A percentile compares a stretch with the other conserved stretches of the same genome.
These are phyloP conservation scores for Tetracladium marchalianum DNA, from an alignment of 495 filamentous ascomycete species.

Conservation along the genomic window DNA sequence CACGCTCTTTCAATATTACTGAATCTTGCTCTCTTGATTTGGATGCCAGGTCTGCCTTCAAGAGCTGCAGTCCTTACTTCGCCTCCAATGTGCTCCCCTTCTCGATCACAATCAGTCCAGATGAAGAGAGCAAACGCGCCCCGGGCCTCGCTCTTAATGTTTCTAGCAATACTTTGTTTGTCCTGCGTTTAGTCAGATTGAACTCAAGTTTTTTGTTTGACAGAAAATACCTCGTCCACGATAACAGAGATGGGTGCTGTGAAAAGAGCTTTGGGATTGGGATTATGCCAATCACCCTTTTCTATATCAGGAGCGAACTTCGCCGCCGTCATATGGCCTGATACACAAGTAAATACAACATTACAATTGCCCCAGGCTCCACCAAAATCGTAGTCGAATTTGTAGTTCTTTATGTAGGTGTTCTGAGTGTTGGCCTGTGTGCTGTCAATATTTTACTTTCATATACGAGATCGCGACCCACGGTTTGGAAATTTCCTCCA, in stretches of 20 bases:
- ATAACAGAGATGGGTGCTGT: slow-evolving; percentile 62
- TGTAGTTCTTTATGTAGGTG: slow-evolving; percentile 86
- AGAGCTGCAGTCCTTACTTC: slow-evolving; percentile 79
- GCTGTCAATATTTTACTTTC: background rate
- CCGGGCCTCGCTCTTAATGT: slow-evolving; percentile 71
- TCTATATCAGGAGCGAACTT: slow-evolving; percentile 60
- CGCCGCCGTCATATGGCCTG: slow-evolving; percentile 67
- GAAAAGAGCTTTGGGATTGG: slow-evolving; percentile 70
- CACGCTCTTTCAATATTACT: slow-evolving; percentile 92
- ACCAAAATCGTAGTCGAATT: slow-evolving; percentile 80
- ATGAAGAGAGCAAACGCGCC: slow-evolving; percentile 68
- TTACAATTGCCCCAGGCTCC: slow-evolving; percentile 68
- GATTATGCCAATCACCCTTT: slow-evolving; percentile 62
- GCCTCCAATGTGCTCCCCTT: slow-evolving; percentile 93
- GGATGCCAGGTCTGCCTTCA: slow-evolving; percentile 58
- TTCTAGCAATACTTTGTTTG: slow-evolving; percentile 69
- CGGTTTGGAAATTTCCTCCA: slow-evolving; percentile 59
- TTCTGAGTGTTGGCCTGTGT: slow-evolving; percentile 48
- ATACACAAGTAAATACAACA: slow-evolving; percentile 87
- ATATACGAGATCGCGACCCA: slow-evolving; percentile 33
- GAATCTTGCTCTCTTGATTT: slow-evolving; percentile 81
- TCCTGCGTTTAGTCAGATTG: slow-evolving; percentile 38
- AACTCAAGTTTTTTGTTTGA: background rate
- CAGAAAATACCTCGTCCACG: slow-evolving; percentile 48
- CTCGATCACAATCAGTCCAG: slow-evolving; percentile 98